A percentile compares a stretch with the other conserved stretches of the same genome.
Conservation (phyloP, 345 rosid genomes). For the Geranium rotundifolium region DNA sequence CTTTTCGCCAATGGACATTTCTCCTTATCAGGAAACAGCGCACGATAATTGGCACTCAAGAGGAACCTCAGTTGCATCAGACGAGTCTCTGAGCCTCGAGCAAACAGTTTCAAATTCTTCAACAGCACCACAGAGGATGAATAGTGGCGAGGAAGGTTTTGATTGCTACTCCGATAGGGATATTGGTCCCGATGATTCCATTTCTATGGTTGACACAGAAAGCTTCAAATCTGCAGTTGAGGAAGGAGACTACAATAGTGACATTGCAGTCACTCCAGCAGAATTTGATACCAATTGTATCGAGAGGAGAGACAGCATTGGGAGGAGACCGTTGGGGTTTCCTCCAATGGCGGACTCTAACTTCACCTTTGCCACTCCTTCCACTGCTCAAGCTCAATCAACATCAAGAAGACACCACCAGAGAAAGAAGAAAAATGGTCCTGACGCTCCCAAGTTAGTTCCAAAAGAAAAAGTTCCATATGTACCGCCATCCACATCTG, state of each 20-base stretch:
- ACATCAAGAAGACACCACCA: conserved; percentile 29
- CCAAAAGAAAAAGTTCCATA: conserved; percentile 25
- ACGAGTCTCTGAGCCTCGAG: too few species aligned
- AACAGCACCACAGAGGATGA: too few species aligned
- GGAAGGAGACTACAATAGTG: neutral
- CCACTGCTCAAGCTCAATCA: conserved; percentile 36
- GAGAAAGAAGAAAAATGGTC: conserved; percentile 42
- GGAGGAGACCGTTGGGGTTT: conserved; percentile 19
- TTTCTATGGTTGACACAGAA: too few species aligned
- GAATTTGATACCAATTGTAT: conserved; percentile 42
- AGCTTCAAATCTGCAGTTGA: too few species aligned
- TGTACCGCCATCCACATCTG: conserved; percentile 25
- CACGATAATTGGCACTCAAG: too few species aligned
- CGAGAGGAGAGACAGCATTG: conserved; percentile 37
- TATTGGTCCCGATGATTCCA: too few species aligned
- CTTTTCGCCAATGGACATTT: too few species aligned
- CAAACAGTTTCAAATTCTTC: too few species aligned
- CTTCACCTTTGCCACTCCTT: conserved; percentile 70
- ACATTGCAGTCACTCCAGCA: conserved; percentile 37
- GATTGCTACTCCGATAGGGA: too few species aligned
- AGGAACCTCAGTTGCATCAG: too few species aligned
- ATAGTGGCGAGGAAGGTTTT: too few species aligned
- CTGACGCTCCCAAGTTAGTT: conserved; percentile 24
- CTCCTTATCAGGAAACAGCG: too few species aligned
- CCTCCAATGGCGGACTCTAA: conserved; percentile 14